A percentile compares a stretch with the other conserved stretches of the same genome.
These are phyloP conservation scores for Triangularia setosa DNA, from an alignment of 2,329 filamentous ascomycete genomes.

Conservation along the genomic window DNA sequence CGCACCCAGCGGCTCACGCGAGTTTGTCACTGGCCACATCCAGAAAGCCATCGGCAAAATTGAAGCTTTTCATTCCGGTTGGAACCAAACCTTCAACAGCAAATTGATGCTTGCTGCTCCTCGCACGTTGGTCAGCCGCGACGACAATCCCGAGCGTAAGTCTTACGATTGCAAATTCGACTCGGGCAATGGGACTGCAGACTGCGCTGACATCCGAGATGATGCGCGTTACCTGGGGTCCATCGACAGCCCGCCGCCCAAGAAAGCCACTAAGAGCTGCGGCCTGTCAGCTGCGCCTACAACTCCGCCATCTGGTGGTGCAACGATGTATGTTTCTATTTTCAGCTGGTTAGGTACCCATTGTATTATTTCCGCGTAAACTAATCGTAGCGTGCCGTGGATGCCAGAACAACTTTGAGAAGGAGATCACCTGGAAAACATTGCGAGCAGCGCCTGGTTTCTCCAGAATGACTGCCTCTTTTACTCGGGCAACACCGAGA, in stretches of 20 bases:
- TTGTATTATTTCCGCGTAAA: too few relatives aligned
- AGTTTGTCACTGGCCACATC: neutral
- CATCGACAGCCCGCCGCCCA: neutral
- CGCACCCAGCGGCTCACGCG: neutral
- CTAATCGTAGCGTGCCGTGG: neutral
- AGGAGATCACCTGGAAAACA: neutral
- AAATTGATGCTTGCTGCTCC: neutral
- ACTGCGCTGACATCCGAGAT: neutral
- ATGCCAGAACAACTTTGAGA: neutral
- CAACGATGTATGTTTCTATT: neutral
- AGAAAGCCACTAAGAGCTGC: neutral
- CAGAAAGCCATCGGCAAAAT: neutral
- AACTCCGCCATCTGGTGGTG: neutral
- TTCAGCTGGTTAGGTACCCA: neutral
- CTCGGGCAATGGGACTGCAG: neutral
- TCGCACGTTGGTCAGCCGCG: neutral
- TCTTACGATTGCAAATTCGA: neutral
- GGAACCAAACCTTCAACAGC: neutral
- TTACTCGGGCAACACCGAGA: neutral
- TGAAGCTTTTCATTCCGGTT: neutral
- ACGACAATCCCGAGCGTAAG: neutral
- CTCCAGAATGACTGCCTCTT: neutral
- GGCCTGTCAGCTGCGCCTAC: neutral
- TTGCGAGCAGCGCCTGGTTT: neutral
- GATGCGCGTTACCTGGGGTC: neutral